phyloP scores from a whole-genome alignment of 352 stramenopile species.

The Globisporangium uncinulatum region DNA sequence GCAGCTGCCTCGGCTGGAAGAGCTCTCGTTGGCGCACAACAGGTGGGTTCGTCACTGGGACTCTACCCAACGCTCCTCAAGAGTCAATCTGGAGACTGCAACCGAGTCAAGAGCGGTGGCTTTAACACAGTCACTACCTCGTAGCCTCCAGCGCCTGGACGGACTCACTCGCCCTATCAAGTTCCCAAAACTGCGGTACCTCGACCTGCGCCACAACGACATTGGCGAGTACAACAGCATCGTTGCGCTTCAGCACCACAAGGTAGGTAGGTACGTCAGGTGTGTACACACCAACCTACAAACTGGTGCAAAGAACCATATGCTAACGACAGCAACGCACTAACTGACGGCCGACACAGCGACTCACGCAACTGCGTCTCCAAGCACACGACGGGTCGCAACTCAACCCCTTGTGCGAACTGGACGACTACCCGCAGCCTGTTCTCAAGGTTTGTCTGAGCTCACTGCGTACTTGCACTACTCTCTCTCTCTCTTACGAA shows the following conservation, averaged over 20 bases:
- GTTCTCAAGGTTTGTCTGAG: constrained; percentile 27
- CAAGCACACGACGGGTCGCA: constrained; percentile 48
- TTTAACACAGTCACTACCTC: not conserved
- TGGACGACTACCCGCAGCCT: constrained; percentile 47
- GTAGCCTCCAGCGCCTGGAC: constrained; percentile 43
- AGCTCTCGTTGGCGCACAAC: constrained; percentile 76
- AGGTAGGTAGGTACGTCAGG: constrained; percentile 21
- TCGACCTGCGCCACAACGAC: constrained; percentile 68
- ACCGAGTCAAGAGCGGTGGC: no score
- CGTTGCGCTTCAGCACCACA: constrained; percentile 39
- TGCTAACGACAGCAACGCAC: not conserved
- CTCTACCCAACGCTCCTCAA: no score
- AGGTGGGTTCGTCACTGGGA: constrained; percentile 17
- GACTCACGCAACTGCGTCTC: constrained; percentile 50
- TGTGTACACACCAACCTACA: no score
- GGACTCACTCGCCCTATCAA: constrained; percentile 59
- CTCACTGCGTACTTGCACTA: no score
- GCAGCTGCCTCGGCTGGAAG: constrained; percentile 50
- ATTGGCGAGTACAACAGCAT: constrained; percentile 36
- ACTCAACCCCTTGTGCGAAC: constrained; percentile 60
- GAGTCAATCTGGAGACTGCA: no score
- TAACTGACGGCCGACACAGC: constrained; percentile 17
- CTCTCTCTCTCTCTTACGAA: no score
- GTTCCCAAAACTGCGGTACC: constrained; percentile 59
- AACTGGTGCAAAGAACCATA: no score